Evolutionary conservation across 2,329 filamentous ascomycete species (phyloP), one percentile per base, ranked within the genome.

Genomic region (Colletotrichum agaves): DNA sequence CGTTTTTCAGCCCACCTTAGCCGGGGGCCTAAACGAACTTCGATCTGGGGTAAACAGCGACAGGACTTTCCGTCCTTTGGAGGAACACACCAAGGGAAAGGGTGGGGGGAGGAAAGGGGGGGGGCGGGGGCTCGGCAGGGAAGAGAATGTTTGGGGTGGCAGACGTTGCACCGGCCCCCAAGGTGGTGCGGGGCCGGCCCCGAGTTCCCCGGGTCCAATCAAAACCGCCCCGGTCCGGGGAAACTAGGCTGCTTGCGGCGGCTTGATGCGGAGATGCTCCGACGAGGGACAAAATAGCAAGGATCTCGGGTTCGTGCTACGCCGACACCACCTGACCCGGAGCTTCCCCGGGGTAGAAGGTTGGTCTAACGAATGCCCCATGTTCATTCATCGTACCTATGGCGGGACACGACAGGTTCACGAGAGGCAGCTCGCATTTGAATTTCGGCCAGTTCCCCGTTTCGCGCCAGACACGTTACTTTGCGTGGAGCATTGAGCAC

Each of bases 141-240:
- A 49, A 55, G 5, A 13, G 19, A 21, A 35, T 31, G 47, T 5
- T 15, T 46, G 43, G 61, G 39, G 31, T 64, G 39, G 56, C 46
- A 59, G 41, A 53, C n/a, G 61, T 64, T 55, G 39, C 61, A 64
- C 33, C 53, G 39, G 41, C 17, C 15, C 44, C 33, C 27, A 59
- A 52, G 19, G 37, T 4, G 33, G 41, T 55, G 65, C 33, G 53
- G 61, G 53, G 39, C 53, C 65, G 65, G 65, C 65, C 39, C 65
- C 65, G 65, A 55, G 23, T 53, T 67, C 65, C 64, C 65, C 65
- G 65, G 46, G 10, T 41, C 61, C 65, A 67, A 50, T 44, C 5
- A 64, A 47, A 15, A 10, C 33, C 37, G 10, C 17, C 17, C 17
- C 46, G 17, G 33, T 4, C 47, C 47, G 61, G 53, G 39, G 17